Evolutionary conservation across 2,329 filamentous ascomycete species (phyloP).

Genomic region (Sporothrix mexicana): DNA sequence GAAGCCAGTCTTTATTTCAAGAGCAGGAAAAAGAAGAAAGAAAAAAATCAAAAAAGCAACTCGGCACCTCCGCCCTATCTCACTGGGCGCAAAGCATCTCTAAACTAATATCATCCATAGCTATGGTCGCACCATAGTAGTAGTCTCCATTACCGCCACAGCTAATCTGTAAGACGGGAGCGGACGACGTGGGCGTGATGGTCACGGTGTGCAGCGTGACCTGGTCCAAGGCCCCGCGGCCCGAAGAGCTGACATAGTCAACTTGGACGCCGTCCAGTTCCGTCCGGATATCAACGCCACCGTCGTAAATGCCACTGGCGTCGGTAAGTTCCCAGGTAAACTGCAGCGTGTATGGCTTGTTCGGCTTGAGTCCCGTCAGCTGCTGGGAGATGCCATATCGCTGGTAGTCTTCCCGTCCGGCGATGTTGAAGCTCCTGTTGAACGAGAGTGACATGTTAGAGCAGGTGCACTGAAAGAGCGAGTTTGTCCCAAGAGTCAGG

Average conservation of each 20-base stretch:
- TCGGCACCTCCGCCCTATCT: no score
- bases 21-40: no score
- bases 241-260: background rate
- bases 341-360: constrained; percentile 8
- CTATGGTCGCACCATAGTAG: background rate
- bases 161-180: background rate
- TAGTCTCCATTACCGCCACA: background rate
- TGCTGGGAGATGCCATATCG: background rate
- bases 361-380: constrained; percentile 8
- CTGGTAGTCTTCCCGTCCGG: background rate
- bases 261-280: constrained; percentile 1
- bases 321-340: background rate
- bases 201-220: background rate
- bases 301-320: background rate
- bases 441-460: background rate
- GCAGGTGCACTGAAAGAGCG: background rate
- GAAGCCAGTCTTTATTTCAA: no score
- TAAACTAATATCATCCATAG: background rate
- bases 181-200: constrained; percentile 6
- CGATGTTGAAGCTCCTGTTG: background rate
- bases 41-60: no score
- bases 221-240: no score
- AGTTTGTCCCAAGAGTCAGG: no score
- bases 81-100: no score
- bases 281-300: background rate